Conservation (phyloP, 768 basidiomycete species). For the Podaxis rugospora region DNA sequence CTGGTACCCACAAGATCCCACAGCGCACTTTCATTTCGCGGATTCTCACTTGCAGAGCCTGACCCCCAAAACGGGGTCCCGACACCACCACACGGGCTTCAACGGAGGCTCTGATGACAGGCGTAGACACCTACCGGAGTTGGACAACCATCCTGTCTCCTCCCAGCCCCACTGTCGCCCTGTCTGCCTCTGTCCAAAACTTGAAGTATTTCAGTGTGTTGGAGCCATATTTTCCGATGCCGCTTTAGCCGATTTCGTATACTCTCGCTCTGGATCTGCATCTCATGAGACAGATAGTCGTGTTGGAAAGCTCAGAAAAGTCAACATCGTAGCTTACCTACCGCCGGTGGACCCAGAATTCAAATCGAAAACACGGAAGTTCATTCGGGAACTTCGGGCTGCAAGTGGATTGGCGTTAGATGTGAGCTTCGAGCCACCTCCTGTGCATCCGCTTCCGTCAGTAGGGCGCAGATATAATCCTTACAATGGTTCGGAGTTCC, state of each 20-base stretch:
- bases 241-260: neutral
- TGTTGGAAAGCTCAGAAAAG: no score
- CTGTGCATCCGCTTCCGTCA: no score
- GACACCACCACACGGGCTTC: neutral
- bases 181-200: neutral
- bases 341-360: no score
- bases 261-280: neutral
- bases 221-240: neutral
- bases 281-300: no score
- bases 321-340: no score
- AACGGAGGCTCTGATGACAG: neutral
- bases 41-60: neutral
- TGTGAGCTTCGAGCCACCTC: no score
- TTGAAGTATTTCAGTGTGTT: neutral
- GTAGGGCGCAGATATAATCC: no score
- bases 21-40: neutral
- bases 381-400: no score
- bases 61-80: neutral
- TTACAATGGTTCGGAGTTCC: no score
- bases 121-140: neutral
- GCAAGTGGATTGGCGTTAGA: no score
- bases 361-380: no score
- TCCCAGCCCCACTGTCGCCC: neutral
- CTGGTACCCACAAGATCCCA: neutral
- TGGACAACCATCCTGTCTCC: neutral